phyloP scores from a whole-genome alignment of 176 grass and related monocot species.

The Pontederia paniculata region DNA sequence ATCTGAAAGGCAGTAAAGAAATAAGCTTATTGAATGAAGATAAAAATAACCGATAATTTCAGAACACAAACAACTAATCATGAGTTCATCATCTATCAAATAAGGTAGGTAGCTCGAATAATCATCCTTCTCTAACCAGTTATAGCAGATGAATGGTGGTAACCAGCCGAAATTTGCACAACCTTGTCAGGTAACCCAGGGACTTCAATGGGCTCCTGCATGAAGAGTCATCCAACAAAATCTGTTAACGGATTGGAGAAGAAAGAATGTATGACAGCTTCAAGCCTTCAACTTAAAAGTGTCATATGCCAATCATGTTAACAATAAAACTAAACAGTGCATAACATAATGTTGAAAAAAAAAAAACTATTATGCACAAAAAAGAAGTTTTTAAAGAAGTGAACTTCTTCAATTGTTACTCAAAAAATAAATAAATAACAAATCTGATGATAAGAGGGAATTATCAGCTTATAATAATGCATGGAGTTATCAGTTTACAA shows the following conservation, averaged over 20 bases:
- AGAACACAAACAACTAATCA: background rate
- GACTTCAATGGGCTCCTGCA: conserved; percentile 73
- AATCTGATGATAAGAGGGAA: too few relatives aligned
- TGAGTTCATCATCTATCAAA: conserved; percentile 6
- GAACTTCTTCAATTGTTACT: too few relatives aligned
- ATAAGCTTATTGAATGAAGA: too few relatives aligned
- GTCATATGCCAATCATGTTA: background rate
- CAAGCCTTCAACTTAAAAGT: background rate
- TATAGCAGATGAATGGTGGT: conserved; percentile 71
- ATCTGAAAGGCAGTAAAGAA: too few relatives aligned
- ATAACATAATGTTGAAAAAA: too few relatives aligned
- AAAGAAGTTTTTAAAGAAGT: too few relatives aligned
- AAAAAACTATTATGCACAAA: too few relatives aligned
- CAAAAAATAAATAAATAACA: too few relatives aligned
- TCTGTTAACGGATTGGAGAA: background rate
- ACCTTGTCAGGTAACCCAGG: conserved; percentile 51
- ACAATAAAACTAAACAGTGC: too few relatives aligned
- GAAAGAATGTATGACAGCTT: background rate
- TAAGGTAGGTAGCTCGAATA: background rate
- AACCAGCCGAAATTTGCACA: conserved; percentile 62
- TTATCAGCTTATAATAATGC: too few relatives aligned
- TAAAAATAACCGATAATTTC: too few relatives aligned
- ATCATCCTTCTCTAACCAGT: conserved; percentile 50
- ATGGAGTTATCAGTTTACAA: background rate
- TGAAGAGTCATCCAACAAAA: background rate